Percentiles rank a stretch among this genome's conserved stretches.
These are phyloP conservation scores for Rhodotorula paludigena DNA, from an alignment of 768 basidiomycete genomes.

Conservation along the genomic window DNA sequence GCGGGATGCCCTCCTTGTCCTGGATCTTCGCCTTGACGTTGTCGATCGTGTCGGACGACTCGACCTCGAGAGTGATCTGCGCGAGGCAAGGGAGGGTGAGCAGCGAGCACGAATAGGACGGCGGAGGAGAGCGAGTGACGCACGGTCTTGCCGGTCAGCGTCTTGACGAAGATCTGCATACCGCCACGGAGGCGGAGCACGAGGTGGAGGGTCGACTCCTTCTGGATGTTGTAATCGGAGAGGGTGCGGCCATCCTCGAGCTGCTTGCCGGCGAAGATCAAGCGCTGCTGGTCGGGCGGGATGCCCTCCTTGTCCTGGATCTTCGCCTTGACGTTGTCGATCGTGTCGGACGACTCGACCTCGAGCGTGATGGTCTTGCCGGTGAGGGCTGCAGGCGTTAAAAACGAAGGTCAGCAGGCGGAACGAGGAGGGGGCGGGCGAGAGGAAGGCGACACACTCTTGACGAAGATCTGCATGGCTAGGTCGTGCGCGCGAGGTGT, in stretches of 20 bases:
- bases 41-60: constrained; percentile 86
- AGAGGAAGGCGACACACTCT: neutral
- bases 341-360: constrained; percentile 86
- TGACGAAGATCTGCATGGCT: constrained; percentile 2
- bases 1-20: constrained; percentile 89
- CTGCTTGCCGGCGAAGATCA: constrained; percentile 90
- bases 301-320: constrained; percentile 94
- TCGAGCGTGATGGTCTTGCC: constrained; percentile 89
- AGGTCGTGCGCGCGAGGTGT: neutral
- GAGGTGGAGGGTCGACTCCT: constrained; percentile 91
- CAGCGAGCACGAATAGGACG: too few species aligned
- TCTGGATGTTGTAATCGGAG: constrained; percentile 77
- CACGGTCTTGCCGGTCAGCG: constrained; percentile 32
- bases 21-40: constrained; percentile 95
- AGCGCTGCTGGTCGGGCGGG: constrained; percentile 82
- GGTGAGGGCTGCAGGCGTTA: constrained; percentile 79
- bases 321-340: constrained; percentile 92
- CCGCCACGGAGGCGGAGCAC: constrained; percentile 90
- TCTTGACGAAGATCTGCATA: constrained; percentile 81
- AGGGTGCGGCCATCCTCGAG: constrained; percentile 84
- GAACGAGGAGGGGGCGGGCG: neutral
- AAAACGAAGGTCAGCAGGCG: constrained; percentile 49
- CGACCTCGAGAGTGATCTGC: constrained; percentile 79
- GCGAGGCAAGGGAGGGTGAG: constrained; percentile 51
- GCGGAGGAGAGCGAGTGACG: neutral